Percentiles rank a stretch among this genome's conserved stretches.
phyloP scores from a whole-genome alignment of 768 basidiomycete species.

The Boletus reticulatus region DNA sequence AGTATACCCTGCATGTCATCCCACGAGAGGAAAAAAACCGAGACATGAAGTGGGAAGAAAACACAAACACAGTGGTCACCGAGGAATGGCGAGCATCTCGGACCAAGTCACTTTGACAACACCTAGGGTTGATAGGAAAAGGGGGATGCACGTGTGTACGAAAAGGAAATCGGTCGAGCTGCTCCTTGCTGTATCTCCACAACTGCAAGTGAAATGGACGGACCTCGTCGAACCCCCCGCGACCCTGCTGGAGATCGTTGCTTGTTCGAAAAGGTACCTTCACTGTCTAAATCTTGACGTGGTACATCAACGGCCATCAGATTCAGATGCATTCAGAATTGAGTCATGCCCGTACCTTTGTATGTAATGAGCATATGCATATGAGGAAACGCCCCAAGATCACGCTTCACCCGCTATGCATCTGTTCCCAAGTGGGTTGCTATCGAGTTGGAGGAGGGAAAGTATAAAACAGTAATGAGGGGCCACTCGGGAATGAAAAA shows the following conservation, averaged over 20 bases:
- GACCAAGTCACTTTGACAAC: not conserved
- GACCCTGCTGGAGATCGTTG: not conserved
- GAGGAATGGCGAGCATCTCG: not conserved
- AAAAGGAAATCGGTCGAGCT: too few species aligned
- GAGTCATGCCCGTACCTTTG: conserved; percentile 8
- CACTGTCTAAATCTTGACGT: not conserved
- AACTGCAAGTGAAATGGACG: not conserved
- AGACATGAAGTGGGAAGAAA: too few species aligned
- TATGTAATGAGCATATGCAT: conserved; percentile 10
- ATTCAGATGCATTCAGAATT: conserved; percentile 17
- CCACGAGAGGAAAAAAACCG: not conserved
- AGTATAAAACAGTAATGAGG: not conserved
- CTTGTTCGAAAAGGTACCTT: too few species aligned
- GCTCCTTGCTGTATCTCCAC: not conserved
- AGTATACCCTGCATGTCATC: not conserved
- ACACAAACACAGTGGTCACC: not conserved
- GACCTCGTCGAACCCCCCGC: not conserved
- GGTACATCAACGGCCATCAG: conserved; percentile 21
- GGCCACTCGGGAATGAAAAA: conserved; percentile 7
- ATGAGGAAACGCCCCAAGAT: not conserved
- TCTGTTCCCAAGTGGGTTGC: not conserved
- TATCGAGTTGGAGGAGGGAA: not conserved
- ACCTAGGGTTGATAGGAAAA: too few species aligned
- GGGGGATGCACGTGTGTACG: too few species aligned
- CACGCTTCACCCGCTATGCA: not conserved